phyloP scores from a whole-genome alignment of 139 green algal species.

The Chlamydomonas sp. region DNA sequence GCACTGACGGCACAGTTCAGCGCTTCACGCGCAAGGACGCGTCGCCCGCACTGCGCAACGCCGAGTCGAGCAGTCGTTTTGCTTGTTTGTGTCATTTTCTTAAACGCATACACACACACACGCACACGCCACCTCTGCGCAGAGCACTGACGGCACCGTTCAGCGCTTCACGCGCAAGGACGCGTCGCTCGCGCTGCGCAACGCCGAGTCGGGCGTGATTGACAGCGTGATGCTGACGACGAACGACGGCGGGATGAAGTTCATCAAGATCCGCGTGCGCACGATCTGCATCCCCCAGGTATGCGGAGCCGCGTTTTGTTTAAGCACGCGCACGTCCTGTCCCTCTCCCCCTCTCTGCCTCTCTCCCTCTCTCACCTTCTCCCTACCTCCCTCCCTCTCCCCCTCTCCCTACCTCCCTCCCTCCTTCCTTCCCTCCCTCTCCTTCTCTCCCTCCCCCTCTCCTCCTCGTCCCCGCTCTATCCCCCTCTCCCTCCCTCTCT shows the following conservation, averaged over 20 bases:
- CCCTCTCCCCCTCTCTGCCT: too few species aligned
- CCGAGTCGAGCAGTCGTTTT: too few species aligned
- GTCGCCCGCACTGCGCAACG: slow-evolving; percentile 45
- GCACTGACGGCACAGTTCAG: slow-evolving; percentile 60
- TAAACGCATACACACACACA: slow-evolving; percentile 36
- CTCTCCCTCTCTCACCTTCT: too few species aligned
- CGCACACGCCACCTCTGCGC: slow-evolving; percentile 16
- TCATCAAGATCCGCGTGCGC: slow-evolving; percentile 93
- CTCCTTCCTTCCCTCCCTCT: too few species aligned
- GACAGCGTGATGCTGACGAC: slow-evolving; percentile 81
- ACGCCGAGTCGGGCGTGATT: slow-evolving; percentile 61
- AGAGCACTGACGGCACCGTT: slow-evolving; percentile 51
- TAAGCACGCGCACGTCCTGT: too few species aligned
- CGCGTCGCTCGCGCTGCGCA: slow-evolving; percentile 50
- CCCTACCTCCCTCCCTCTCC: too few species aligned
- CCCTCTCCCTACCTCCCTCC: too few species aligned
- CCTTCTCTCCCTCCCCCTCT: not conserved
- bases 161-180: slow-evolving; percentile 70
- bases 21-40: slow-evolving; percentile 63
- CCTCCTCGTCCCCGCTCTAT: too few species aligned
- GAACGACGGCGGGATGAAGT: slow-evolving; percentile 78
- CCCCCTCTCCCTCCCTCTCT: too few species aligned
- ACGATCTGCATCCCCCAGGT: slow-evolving; percentile 92
- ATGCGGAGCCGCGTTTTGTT: slow-evolving; percentile 53
- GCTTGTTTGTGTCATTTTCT: too few species aligned